Conservation (phyloP, 2,329 filamentous ascomycete species). For the Leptographium procerum region DNA sequence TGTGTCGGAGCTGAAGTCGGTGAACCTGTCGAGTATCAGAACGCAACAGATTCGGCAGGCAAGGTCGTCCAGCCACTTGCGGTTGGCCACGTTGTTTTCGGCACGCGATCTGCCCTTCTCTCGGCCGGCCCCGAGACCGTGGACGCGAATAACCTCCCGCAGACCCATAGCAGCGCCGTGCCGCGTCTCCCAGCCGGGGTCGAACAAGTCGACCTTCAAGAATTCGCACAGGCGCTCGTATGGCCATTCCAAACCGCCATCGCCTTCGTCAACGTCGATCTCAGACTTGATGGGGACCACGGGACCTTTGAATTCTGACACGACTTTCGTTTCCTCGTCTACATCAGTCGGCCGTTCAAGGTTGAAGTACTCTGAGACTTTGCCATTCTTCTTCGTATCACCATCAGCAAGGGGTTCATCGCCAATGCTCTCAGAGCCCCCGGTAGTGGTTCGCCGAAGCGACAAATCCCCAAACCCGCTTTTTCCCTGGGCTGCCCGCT, state of each 20-base stretch:
- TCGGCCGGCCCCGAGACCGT: slow-evolving; percentile 79
- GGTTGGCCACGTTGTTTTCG: slow-evolving; percentile 72
- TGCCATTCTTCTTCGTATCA: slow-evolving; percentile 50
- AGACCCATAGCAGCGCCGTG: slow-evolving; percentile 94
- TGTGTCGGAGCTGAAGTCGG: slow-evolving; percentile 94
- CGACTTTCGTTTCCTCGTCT: slow-evolving; percentile 84
- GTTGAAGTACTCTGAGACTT: slow-evolving; percentile 76
- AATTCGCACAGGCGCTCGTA: slow-evolving; percentile 91
- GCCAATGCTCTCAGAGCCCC: slow-evolving; percentile 47
- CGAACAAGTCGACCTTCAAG: slow-evolving; percentile 85
- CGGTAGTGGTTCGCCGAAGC: slow-evolving; percentile 48
- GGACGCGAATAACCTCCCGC: slow-evolving; percentile 82
- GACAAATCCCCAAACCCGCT: slow-evolving; percentile 82
- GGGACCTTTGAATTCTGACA: slow-evolving; percentile 89
- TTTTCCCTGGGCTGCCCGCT: slow-evolving; percentile 76
- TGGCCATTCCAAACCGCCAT: slow-evolving; percentile 80
- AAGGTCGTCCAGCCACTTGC: slow-evolving; percentile 82
- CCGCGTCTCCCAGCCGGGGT: slow-evolving; percentile 86
- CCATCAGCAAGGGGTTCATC: slow-evolving; percentile 44
- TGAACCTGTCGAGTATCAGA: slow-evolving; percentile 94
- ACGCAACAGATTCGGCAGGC: slow-evolving; percentile 93
- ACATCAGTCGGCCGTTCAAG: slow-evolving; percentile 66
- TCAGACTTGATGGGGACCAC: slow-evolving; percentile 73
- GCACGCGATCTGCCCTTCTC: slow-evolving; percentile 53
- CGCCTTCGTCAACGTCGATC: slow-evolving; percentile 64